Conservation (phyloP, 176 grass and related monocot species). For the Phragmites australis region DNA sequence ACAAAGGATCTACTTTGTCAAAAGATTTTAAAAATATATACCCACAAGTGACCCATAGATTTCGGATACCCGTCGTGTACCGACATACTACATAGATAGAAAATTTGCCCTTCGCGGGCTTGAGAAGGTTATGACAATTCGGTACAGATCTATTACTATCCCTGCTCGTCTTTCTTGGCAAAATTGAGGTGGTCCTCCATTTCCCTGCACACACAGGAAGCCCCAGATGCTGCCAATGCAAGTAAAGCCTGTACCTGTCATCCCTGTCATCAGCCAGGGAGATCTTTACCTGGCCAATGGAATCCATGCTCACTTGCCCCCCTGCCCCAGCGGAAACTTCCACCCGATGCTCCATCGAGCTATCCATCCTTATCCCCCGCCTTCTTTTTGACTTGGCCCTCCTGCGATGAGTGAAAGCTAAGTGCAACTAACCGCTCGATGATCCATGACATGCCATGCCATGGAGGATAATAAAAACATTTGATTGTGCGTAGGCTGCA, state of each 20-base stretch:
- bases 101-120: too few relatives aligned
- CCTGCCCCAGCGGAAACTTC: constrained; percentile 47
- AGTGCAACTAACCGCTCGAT: constrained; percentile 18
- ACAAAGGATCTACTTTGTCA: too few relatives aligned
- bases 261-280: constrained; percentile 3
- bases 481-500: not conserved
- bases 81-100: too few relatives aligned
- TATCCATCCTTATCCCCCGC: constrained; percentile 24
- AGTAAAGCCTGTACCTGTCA: constrained; percentile 2
- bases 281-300: constrained; percentile 42
- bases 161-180: not conserved
- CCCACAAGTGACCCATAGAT: too few relatives aligned
- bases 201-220: not conserved
- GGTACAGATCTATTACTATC: too few relatives aligned
- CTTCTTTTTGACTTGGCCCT: constrained; percentile 21
- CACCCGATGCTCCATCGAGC: constrained; percentile 18
- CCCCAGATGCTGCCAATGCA: not conserved
- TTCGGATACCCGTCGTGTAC: too few relatives aligned
- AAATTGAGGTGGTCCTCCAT: constrained; percentile 1
- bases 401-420: constrained; percentile 14
- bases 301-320: constrained; percentile 31
- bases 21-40: too few relatives aligned
- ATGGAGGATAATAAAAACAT: constrained; percentile 41
- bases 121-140: too few relatives aligned
- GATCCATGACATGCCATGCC: not conserved